Evolutionary conservation across 805 yeast genomes (phyloP).

Genomic region (Lachancea sp.): DNA sequence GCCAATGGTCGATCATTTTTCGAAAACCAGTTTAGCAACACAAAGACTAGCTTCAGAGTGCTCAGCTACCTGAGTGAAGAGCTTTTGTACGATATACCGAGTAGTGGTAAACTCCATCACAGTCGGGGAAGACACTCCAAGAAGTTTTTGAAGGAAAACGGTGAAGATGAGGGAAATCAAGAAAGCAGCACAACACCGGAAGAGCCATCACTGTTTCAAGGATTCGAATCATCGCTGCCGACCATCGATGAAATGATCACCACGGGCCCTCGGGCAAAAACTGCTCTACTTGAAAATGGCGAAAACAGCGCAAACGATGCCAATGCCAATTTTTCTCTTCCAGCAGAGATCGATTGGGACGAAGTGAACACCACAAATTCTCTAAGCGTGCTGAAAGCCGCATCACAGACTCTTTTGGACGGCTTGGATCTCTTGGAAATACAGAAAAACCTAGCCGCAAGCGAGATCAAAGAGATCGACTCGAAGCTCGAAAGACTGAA

Average conservation of each 20-base stretch:
- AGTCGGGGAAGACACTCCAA: neutral
- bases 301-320: conserved; percentile 8
- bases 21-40: conserved; percentile 31
- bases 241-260: conserved; percentile 42
- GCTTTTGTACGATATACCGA: conserved; percentile 49
- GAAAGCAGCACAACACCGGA: conserved; percentile 11
- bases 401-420: conserved; percentile 37
- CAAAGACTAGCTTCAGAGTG: conserved; percentile 42
- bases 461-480: conserved; percentile 62
- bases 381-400: conserved; percentile 33
- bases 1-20: conserved; percentile 34
- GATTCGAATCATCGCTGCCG: conserved; percentile 55
- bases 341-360: conserved; percentile 37
- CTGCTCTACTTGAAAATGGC: conserved; percentile 8
- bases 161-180: conserved; percentile 5
- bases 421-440: conserved; percentile 52
- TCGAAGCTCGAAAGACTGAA: conserved; percentile 46
- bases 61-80: conserved; percentile 56
- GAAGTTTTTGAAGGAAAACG: conserved; percentile 13
- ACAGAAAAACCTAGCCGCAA: conserved; percentile 56
- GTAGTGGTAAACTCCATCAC: conserved; percentile 7
- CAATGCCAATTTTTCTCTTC: conserved; percentile 28
- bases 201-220: conserved; percentile 57
- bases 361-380: conserved; percentile 40
- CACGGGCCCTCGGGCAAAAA: conserved; percentile 16